Evolutionary conservation across 129 eudicot genomes (phyloP).

Genomic region (Helianthus annuus): HanXRQr2.0-SUNRISE NC_035448.2:107253257-107253756

Average conservation of each 20-base stretch:
- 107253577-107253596: slow-evolving; percentile 99
- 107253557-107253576: slow-evolving; percentile 31
- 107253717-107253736: background rate
- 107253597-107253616: slow-evolving; percentile 95
- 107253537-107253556: background rate
- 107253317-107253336: no score
- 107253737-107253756: background rate
- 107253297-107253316: no score
- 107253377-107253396: slow-evolving; percentile 31
- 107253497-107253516: background rate
- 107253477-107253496: background rate
- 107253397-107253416: slow-evolving; percentile 97
- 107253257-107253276: no score
- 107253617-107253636: slow-evolving; percentile 93
- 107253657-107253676: slow-evolving; percentile 95
- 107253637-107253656: slow-evolving; percentile 87
- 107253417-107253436: slow-evolving; percentile 92
- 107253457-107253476: slow-evolving; percentile 88
- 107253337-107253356: no score
- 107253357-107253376: background rate
- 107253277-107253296: no score
- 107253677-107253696: slow-evolving; percentile 45
- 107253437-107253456: slow-evolving; percentile 97
- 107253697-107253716: background rate
- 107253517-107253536: background rate